phyloP scores from a whole-genome alignment of 2,329 filamentous ascomycete species.

The Phialocephala subalpina region DNA sequence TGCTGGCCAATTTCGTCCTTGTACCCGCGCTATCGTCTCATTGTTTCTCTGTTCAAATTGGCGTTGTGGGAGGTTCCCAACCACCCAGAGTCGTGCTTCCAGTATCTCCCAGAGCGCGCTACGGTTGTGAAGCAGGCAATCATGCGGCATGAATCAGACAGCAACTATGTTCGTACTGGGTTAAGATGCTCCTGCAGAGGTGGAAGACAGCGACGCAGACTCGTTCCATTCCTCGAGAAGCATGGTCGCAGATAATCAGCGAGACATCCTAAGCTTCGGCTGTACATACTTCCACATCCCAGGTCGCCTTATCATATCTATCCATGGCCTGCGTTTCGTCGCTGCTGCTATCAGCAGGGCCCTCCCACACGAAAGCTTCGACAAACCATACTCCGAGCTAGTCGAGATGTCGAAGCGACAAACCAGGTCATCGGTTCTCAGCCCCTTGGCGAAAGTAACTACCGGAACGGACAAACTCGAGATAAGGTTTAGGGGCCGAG shows the following conservation, averaged over 20 bases:
- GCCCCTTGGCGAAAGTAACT: constrained; percentile 27
- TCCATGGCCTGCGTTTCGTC: constrained; percentile 23
- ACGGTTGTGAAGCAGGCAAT: constrained; percentile 19
- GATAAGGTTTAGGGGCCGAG: constrained; percentile 24
- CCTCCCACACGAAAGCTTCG: constrained; percentile 18
- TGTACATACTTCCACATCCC: constrained; percentile 28
- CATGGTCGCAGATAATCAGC: constrained; percentile 7
- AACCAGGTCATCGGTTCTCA: constrained; percentile 19
- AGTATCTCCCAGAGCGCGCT: constrained; percentile 35
- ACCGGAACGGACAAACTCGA: constrained; percentile 31
- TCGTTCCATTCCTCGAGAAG: neutral
- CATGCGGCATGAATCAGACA: neutral
- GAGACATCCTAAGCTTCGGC: constrained; percentile 29
- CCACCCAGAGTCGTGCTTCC: constrained; percentile 47
- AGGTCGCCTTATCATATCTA: constrained; percentile 31
- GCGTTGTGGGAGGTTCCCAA: constrained; percentile 48
- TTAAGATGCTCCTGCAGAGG: neutral
- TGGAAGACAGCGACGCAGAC: neutral
- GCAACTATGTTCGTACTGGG: neutral
- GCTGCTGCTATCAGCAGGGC: constrained; percentile 4
- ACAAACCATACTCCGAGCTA: constrained; percentile 24
- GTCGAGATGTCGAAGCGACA: constrained; percentile 35
- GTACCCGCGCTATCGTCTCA: constrained; percentile 46
- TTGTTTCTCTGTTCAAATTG: constrained; percentile 46
- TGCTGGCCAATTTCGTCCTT: constrained; percentile 46